phyloP scores from a whole-genome alignment of 495 filamentous ascomycete species.

The Chaetomium fimeti region DNA sequence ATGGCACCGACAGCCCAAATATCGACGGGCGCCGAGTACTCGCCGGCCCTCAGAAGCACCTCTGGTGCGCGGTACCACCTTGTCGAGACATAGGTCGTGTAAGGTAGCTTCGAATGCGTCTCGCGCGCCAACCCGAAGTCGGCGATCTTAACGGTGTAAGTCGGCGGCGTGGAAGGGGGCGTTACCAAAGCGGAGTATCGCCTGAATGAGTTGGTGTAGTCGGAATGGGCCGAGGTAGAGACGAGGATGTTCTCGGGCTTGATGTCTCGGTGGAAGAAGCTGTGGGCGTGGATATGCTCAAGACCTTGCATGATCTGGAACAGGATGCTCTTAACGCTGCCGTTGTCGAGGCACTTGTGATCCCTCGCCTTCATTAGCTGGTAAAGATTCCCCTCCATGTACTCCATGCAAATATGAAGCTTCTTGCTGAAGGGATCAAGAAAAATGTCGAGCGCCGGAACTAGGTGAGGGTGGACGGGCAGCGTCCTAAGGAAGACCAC shows the following conservation, averaged over 20 bases:
- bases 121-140: slow-evolving; percentile 98
- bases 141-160: slow-evolving; percentile 96
- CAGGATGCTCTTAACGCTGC: slow-evolving; percentile 94
- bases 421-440: slow-evolving; percentile 93
- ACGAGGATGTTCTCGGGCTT: slow-evolving; percentile 99
- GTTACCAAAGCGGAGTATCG: slow-evolving; percentile 92
- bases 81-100: slow-evolving; percentile 98
- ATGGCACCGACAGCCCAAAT: slow-evolving; percentile 99
- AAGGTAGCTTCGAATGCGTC: slow-evolving; percentile 91
- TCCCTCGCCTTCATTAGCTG: slow-evolving; percentile 98
- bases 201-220: slow-evolving; percentile 74
- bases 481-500: slow-evolving; percentile 93
- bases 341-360: slow-evolving; percentile 85
- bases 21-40: slow-evolving; percentile 97
- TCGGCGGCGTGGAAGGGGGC: slow-evolving; percentile 87
- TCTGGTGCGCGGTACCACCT: slow-evolving; percentile 98
- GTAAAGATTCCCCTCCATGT: slow-evolving; percentile 99
- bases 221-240: slow-evolving; percentile 81
- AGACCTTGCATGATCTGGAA: slow-evolving; percentile 95
- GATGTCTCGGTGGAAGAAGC: slow-evolving; percentile 99
- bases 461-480: slow-evolving; percentile 83
- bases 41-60: slow-evolving; percentile 88
- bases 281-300: slow-evolving; percentile 94
- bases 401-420: slow-evolving; percentile 98
- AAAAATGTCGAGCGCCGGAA: slow-evolving; percentile 98